Percentiles rank a stretch among this genome's conserved stretches.
phyloP scores from a whole-genome alignment of 2,329 filamentous ascomycete species.

The Diplodia intermedia region DNA sequence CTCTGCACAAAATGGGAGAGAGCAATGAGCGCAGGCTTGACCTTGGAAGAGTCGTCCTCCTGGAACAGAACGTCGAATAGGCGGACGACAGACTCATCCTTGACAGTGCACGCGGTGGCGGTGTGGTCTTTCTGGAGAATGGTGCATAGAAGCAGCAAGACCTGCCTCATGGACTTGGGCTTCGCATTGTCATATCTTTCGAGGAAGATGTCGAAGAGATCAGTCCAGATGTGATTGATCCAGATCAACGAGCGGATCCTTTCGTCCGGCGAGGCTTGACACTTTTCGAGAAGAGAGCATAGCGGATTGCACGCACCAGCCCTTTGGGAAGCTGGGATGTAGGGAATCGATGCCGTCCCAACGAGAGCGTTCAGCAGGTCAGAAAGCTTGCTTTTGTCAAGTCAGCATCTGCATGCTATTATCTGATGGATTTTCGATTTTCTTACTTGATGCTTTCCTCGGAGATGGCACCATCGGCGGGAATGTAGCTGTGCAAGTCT shows the following conservation, averaged over 20 bases:
- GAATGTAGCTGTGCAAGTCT: constrained; percentile 22
- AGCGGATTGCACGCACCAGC: constrained; percentile 57
- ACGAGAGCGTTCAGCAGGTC: constrained; percentile 41
- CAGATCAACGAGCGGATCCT: constrained; percentile 44
- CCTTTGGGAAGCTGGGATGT: constrained; percentile 48
- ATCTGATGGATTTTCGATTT: not conserved
- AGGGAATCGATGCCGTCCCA: constrained; percentile 44
- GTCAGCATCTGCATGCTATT: constrained; percentile 35
- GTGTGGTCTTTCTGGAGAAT: constrained; percentile 44
- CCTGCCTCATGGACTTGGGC: constrained; percentile 56
- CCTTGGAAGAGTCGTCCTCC: constrained; percentile 66
- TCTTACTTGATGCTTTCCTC: constrained; percentile 32
- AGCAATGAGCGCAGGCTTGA: constrained; percentile 73
- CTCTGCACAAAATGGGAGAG: constrained; percentile 72
- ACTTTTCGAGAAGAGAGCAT: constrained; percentile 53
- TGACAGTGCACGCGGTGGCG: not conserved
- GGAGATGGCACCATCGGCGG: constrained; percentile 7
- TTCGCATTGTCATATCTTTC: constrained; percentile 52
- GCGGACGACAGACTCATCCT: constrained; percentile 42
- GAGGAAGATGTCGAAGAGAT: constrained; percentile 51
- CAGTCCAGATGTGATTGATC: constrained; percentile 48
- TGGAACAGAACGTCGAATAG: constrained; percentile 67
- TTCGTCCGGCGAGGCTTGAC: constrained; percentile 42
- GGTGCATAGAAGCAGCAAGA: constrained; percentile 51
- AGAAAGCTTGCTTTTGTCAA: constrained; percentile 40